Percentiles rank a stretch among this genome's conserved stretches.
These are phyloP conservation scores for Sporothrix dimorphospora DNA, from an alignment of 2,329 filamentous ascomycete species.

Conservation along the genomic window DNA sequence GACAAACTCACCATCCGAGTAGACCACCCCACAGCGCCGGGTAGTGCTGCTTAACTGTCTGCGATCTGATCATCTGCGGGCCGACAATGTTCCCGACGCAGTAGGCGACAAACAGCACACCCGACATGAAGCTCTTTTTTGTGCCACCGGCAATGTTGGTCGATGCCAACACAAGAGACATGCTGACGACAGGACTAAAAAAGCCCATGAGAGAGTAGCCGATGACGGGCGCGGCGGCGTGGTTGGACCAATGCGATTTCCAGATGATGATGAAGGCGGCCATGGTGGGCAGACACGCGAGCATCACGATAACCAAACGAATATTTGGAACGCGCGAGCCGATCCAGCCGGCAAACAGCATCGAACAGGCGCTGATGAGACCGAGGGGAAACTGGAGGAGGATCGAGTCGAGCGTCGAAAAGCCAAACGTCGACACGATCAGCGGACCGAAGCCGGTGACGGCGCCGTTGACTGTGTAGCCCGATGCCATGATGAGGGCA, in stretches of 20 bases:
- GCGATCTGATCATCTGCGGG: constrained; percentile 69
- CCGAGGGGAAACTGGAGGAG: constrained; percentile 77
- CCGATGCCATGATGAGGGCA: constrained; percentile 69
- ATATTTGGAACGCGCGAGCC: constrained; percentile 64
- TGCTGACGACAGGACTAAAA: constrained; percentile 70
- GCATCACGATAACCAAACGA: constrained; percentile 65
- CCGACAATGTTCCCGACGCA: constrained; percentile 77
- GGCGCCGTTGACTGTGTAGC: constrained; percentile 71
- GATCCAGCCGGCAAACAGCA: constrained; percentile 68
- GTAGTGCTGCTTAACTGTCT: constrained; percentile 68
- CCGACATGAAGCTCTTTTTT: constrained; percentile 77
- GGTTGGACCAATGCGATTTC: constrained; percentile 67
- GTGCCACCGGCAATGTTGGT: constrained; percentile 75
- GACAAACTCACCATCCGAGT: constrained; percentile 56
- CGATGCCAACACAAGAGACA: constrained; percentile 56
- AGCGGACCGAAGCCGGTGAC: constrained; percentile 71
- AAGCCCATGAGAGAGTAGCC: constrained; percentile 75
- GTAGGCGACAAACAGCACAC: constrained; percentile 74
- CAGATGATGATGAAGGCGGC: constrained; percentile 76
- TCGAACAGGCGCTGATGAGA: constrained; percentile 66
- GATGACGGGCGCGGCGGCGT: constrained; percentile 66
- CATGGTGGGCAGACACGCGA: constrained; percentile 73
- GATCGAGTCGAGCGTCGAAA: constrained; percentile 64
- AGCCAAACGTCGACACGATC: constrained; percentile 73
- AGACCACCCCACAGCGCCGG: constrained; percentile 71